phyloP scores from a whole-genome alignment of 129 eudicot species.

The Flaveria linearis region DNA sequence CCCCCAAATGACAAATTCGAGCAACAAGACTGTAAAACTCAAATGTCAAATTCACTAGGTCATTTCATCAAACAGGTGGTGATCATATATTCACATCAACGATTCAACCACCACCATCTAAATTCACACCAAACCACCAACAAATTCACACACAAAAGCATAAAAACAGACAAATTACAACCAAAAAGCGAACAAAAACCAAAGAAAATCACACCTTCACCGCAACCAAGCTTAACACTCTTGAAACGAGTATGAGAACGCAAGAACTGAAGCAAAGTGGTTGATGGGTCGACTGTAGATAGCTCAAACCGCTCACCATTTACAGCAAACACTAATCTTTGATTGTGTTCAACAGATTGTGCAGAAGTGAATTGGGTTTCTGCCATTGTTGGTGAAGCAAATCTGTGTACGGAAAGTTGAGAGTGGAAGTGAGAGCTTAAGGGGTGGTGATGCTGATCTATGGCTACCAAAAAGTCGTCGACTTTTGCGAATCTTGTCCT shows the following conservation, averaged over 20 bases:
- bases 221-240: conserved; percentile 88
- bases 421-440: neutral
- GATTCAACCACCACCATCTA: neutral
- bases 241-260: conserved; percentile 71
- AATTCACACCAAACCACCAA: neutral
- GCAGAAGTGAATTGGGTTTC: neutral
- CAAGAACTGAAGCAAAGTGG: conserved; percentile 79
- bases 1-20: neutral
- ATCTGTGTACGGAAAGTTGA: neutral
- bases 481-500: conserved; percentile 11
- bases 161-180: neutral
- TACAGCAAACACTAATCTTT: conserved; percentile 51
- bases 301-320: conserved; percentile 74
- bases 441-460: neutral
- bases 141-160: neutral
- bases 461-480: conserved; percentile 3
- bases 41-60: neutral
- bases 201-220: conserved; percentile 58
- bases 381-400: conserved; percentile 18
- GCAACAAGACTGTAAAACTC: neutral
- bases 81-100: neutral
- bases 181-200: neutral
- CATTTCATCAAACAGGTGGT: conserved; percentile 25
- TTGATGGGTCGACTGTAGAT: conserved; percentile 56
- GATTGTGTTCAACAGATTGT: conserved; percentile 5